A percentile compares a stretch with the other conserved stretches of the same genome.
These are phyloP conservation scores for Eucalyptus urophylla DNA, from an alignment of 345 rosid species.

Conservation along the genomic window DNA sequence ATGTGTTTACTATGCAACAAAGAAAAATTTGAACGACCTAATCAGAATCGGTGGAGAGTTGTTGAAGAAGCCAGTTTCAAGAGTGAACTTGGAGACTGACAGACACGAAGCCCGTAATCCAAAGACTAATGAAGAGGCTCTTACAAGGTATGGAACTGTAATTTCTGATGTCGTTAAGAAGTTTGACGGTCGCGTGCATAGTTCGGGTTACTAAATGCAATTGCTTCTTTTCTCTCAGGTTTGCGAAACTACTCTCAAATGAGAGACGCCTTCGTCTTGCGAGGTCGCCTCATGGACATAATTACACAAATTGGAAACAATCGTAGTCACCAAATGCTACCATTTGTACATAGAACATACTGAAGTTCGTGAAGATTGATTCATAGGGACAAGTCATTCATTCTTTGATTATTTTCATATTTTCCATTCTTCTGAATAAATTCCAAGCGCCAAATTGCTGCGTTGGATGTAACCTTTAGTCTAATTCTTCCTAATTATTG, in stretches of 20 bases:
- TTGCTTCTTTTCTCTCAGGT: conserved; percentile 6
- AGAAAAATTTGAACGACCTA: conserved; percentile 28
- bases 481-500: neutral
- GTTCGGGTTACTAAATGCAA: neutral
- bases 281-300: conserved; percentile 9
- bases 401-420: neutral
- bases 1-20: conserved; percentile 87
- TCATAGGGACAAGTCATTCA: neutral
- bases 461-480: neutral
- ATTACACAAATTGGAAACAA: neutral
- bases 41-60: conserved; percentile 31
- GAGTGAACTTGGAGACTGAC: conserved; percentile 35
- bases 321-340: neutral
- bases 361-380: neutral
- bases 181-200: neutral
- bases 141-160: conserved; percentile 11
- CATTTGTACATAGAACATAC: neutral
- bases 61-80: conserved; percentile 39
- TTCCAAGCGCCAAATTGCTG: neutral
- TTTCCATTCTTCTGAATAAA: neutral
- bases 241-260: conserved; percentile 41
- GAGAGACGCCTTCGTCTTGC: conserved; percentile 32
- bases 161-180: neutral
- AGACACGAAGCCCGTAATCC: neutral
- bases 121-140: conserved; percentile 29